Percentiles rank a stretch among this genome's conserved stretches.
Evolutionary conservation across 2,329 filamentous ascomycete species (phyloP).

Genomic region (Ophiosphaerella korrae): DNA sequence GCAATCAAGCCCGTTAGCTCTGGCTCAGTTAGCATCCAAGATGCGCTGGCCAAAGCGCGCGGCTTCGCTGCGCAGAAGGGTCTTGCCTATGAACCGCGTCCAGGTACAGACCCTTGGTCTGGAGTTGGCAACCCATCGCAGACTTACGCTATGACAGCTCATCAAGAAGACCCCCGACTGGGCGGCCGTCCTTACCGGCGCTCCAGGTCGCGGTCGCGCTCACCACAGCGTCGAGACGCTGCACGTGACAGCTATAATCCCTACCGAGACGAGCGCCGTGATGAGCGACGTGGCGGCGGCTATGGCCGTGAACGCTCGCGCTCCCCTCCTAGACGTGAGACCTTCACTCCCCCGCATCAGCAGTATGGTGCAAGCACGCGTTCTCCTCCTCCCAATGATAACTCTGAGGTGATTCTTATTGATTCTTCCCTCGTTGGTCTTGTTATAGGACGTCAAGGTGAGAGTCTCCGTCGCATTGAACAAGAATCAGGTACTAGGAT

Average conservation of each 20-base stretch:
- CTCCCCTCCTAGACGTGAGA: constrained; percentile 65
- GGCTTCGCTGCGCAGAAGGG: constrained; percentile 82
- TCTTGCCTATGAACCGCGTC: constrained; percentile 57
- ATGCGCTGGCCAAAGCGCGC: constrained; percentile 83
- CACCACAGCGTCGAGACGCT: constrained; percentile 66
- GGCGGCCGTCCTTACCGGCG: constrained; percentile 64
- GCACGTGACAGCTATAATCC: constrained; percentile 79
- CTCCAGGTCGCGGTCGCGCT: constrained; percentile 71
- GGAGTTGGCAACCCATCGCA: constrained; percentile 30
- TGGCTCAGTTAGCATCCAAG: constrained; percentile 80
- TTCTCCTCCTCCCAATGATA: constrained; percentile 69
- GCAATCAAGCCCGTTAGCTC: constrained; percentile 78
- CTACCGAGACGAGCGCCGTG: constrained; percentile 83
- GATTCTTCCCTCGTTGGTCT: constrained; percentile 86
- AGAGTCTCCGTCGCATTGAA: constrained; percentile 86
- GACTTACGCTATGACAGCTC: constrained; percentile 44
- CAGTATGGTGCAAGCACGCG: constrained; percentile 58
- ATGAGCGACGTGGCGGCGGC: constrained; percentile 62
- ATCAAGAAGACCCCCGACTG: constrained; percentile 55
- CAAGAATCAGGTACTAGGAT: constrained; percentile 81
- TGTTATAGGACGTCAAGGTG: constrained; percentile 88
- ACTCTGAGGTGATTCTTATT: constrained; percentile 81
- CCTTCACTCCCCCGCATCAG: constrained; percentile 64
- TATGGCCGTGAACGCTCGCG: constrained; percentile 75
- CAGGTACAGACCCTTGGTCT: constrained; percentile 53